A percentile compares a stretch with the other conserved stretches of the same genome.
These are phyloP conservation scores for Paracamarosporium sp. DNA, from an alignment of 2,329 filamentous ascomycete genomes.

Conservation along the genomic window DNA sequence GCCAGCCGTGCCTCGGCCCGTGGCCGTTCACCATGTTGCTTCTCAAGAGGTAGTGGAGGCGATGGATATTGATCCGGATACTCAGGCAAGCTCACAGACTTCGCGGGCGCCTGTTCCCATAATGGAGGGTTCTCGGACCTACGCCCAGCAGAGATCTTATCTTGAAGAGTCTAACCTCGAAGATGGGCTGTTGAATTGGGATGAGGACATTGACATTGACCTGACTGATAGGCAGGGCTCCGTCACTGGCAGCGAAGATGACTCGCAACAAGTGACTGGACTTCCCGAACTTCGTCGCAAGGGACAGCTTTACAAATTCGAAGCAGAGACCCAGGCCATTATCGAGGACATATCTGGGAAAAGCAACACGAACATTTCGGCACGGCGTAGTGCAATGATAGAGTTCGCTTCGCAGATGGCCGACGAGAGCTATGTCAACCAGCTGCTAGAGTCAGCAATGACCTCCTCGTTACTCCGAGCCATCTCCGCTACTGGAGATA, in stretches of 20 bases:
- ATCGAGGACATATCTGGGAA: constrained; percentile 65
- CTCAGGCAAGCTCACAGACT: constrained; percentile 30
- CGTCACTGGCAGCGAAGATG: constrained; percentile 54
- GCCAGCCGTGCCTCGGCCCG: background rate
- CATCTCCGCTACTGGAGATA: constrained; percentile 55
- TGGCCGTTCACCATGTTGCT: background rate
- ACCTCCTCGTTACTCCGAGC: constrained; percentile 72
- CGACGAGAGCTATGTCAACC: constrained; percentile 68
- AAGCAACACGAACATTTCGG: constrained; percentile 50
- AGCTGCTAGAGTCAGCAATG: constrained; percentile 77
- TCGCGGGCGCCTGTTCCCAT: constrained; percentile 28
- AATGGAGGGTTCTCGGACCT: constrained; percentile 57
- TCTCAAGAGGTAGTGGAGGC: constrained; percentile 11
- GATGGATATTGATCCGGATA: constrained; percentile 28
- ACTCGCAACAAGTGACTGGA: constrained; percentile 55
- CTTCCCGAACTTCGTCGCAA: constrained; percentile 68
- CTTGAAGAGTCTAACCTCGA: constrained; percentile 60
- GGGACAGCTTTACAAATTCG: constrained; percentile 64
- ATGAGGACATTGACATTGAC: constrained; percentile 29
- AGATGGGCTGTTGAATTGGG: constrained; percentile 41
- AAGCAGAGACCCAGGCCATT: constrained; percentile 61
- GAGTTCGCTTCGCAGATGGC: constrained; percentile 62
- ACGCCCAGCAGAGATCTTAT: constrained; percentile 65
- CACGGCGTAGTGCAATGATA: constrained; percentile 60
- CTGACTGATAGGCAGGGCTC: constrained; percentile 22